A percentile compares a stretch with the other conserved stretches of the same genome.
These are phyloP conservation scores for Chlorociboria aeruginascens DNA, from an alignment of 495 filamentous ascomycete genomes.

Conservation along the genomic window DNA sequence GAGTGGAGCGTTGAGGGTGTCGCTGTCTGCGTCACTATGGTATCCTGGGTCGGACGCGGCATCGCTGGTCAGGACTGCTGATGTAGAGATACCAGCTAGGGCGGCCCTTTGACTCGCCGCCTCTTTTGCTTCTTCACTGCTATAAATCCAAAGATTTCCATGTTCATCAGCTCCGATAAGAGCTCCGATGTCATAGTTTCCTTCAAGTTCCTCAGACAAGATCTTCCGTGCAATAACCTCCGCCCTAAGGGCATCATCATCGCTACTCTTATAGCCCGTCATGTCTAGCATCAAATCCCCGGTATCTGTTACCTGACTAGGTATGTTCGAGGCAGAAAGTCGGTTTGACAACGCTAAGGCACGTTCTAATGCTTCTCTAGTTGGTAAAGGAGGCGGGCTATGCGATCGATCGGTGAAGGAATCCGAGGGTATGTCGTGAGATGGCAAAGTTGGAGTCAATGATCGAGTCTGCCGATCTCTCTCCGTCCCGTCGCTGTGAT, in stretches of 20 bases:
- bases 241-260: constrained; percentile 81
- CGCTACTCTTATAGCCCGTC: constrained; percentile 88
- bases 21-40: constrained; percentile 64
- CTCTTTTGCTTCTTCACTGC: constrained; percentile 91
- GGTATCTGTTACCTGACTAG: constrained; percentile 75
- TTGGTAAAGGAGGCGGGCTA: constrained; percentile 68
- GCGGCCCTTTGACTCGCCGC: constrained; percentile 38
- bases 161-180: constrained; percentile 90
- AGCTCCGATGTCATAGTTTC: constrained; percentile 90
- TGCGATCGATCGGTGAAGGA: constrained; percentile 41
- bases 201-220: constrained; percentile 86
- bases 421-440: constrained; percentile 25
- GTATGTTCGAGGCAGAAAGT: constrained; percentile 80
- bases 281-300: constrained; percentile 99
- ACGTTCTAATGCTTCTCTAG: constrained; percentile 65
- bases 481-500: constrained; percentile 17
- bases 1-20: constrained; percentile 23
- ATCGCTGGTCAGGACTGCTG: constrained; percentile 46
- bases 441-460: constrained; percentile 27
- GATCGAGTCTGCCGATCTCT: constrained; percentile 32
- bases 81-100: constrained; percentile 13
- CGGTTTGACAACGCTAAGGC: constrained; percentile 81
- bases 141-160: constrained; percentile 98
- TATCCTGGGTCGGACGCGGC: constrained; percentile 88
- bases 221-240: constrained; percentile 93